Evolutionary conservation across 1,284 basidiomycete species (phyloP), one percentile per base, ranked within the genome.

Genomic region (Trichosporon asahii): DNA sequence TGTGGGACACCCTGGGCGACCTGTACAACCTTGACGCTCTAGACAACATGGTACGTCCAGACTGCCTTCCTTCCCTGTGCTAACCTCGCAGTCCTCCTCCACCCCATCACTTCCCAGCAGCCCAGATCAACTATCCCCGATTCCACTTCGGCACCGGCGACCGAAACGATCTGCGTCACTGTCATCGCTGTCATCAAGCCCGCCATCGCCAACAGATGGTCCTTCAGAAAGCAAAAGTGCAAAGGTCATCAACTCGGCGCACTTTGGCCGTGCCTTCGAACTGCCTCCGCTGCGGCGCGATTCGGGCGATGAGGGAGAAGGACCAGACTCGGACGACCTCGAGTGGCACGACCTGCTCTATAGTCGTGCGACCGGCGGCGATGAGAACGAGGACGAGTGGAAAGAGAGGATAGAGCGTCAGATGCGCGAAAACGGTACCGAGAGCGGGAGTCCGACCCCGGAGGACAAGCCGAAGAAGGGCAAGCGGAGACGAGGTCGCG

Each of bases 11-110:
- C 79, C 83, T 95, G 61, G 86, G 85, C 67, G 85, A 80, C 11
- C 89, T 89, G 76, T 95, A 92, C 75, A 88, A 94, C 79, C 84
- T 94, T 63, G 91, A 93, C 64, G 87, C 87, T 6, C 79, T 95
- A 70, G 92, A 95, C 79, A 86, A 85, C 66, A 88, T 91, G 78
- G 90, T 90, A 84, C 84, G 89, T 86, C 49, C 40, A 8, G n/a
- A n/a, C n/a, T n/a, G n/a, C 64, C 21, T 37, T 40, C 21, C 27
- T 27, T 18, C 49, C 31, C 31, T 33, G 31, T 9, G 31, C 31
- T 33, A 9, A 68, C 65, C 18, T 8, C 3, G 1, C 67, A 73
- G 68, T 70, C 68, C 0, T 69, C 72, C 2, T 68, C 73, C n/a
- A 66, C 74, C 1, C 68, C 72, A 5, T 76, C 74, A 11, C 66